Percentiles rank a stretch among this genome's conserved stretches.
Conservation (phyloP, 306 rosid species). For the Dalbergia cultrata region DNA sequence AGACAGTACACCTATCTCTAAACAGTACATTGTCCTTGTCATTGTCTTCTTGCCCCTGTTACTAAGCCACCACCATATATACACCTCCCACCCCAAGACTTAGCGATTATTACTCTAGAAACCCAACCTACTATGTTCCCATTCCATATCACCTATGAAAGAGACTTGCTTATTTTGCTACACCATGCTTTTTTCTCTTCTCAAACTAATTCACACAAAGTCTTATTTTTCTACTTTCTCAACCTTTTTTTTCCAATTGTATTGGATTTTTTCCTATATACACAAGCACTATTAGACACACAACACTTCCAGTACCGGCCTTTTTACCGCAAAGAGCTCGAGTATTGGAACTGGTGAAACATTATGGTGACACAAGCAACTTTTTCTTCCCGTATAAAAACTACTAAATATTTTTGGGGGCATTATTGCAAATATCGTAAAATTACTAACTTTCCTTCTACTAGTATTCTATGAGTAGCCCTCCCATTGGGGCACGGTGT, state of each 20-base stretch:
- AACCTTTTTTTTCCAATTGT: conserved; percentile 47
- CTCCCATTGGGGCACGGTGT: conserved; percentile 94
- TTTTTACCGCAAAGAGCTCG: conserved; percentile 36
- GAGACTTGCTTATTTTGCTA: conserved; percentile 32
- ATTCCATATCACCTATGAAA: conserved; percentile 11
- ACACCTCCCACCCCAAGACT: conserved; percentile 75
- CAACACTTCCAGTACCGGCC: conserved; percentile 54
- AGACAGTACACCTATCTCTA: conserved; percentile 52
- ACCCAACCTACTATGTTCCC: conserved; percentile 45
- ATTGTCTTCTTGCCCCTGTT: conserved; percentile 8
- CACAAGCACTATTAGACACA: conserved; percentile 41
- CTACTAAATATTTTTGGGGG: conserved; percentile 29
- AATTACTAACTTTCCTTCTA: conserved; percentile 1
- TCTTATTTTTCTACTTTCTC: conserved; percentile 50
- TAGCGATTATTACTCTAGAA: conserved; percentile 62
- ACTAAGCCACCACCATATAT: conserved; percentile 49
- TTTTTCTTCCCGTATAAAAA: not conserved
- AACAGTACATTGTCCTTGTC: conserved; percentile 57
- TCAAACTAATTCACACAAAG: conserved; percentile 56
- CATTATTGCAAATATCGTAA: conserved; percentile 54
- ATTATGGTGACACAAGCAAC: not conserved
- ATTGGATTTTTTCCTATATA: conserved; percentile 67
- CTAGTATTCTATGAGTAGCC: conserved; percentile 79
- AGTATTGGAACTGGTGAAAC: conserved; percentile 43
- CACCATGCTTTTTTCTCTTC: conserved; percentile 15